Evolutionary conservation across 192 early-diverging fungal species (phyloP).

Genomic region (Neocallimastix lanati): DNA sequence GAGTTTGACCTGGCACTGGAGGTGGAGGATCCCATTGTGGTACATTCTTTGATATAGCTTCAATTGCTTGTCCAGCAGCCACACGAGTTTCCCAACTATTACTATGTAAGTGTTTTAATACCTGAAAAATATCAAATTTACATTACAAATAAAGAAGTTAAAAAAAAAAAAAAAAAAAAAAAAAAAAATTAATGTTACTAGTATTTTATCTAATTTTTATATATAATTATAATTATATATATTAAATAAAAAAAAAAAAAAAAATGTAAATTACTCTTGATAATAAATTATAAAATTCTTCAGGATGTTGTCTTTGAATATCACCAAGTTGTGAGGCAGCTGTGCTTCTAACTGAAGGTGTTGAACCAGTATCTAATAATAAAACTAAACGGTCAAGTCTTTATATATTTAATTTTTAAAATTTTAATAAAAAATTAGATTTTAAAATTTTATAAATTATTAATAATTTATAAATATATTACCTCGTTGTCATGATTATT

Average conservation of each 20-base stretch:
- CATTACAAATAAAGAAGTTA: neutral
- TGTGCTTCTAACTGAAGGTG: slow-evolving; percentile 60
- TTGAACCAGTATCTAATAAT: slow-evolving; percentile 86
- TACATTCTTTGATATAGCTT: slow-evolving; percentile 79
- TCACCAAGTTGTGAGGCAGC: slow-evolving; percentile 92
- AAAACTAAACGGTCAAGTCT: slow-evolving; percentile 82
- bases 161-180: neutral
- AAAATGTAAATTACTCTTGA: slow-evolving; percentile 44
- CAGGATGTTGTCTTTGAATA: slow-evolving; percentile 81
- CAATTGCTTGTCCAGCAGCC: slow-evolving; percentile 80
- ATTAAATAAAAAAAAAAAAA: no score
- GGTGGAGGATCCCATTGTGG: slow-evolving; percentile 57
- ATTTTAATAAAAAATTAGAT: no score
- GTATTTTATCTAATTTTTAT: no score
- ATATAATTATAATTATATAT: no score
- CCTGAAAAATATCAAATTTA: slow-evolving; percentile 22
- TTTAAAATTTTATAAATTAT: no score
- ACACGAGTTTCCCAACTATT: slow-evolving; percentile 88
- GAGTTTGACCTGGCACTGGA: slow-evolving; percentile 1
- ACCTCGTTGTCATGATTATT: neutral
- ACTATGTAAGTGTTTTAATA: slow-evolving; percentile 66
- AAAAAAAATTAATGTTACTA: no score
- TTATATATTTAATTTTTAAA: neutral
- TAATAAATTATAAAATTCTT: slow-evolving; percentile 76
- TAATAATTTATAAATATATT: neutral